Conservation (phyloP, 176 grass and related monocot species). For the Dendrocalamus sinicus region DNA sequence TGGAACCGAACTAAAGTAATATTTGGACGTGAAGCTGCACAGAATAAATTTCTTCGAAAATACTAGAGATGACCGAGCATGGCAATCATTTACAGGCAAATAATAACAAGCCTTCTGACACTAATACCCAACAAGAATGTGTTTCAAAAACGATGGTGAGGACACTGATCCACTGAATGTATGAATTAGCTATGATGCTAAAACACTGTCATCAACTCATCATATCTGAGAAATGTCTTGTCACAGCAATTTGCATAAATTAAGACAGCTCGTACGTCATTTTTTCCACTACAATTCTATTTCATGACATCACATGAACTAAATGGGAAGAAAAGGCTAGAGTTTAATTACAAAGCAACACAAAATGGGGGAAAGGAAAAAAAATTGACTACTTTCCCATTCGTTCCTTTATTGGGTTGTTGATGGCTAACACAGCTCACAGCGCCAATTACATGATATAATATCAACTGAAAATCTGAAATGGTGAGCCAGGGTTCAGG, state of each 20-base stretch:
- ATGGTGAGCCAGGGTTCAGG: conserved; percentile 27
- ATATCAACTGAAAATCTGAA: conserved; percentile 41
- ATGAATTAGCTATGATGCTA: not conserved
- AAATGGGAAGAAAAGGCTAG: conserved; percentile 20
- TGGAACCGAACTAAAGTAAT: not conserved
- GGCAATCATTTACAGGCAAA: not conserved
- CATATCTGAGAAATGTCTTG: conserved; percentile 18
- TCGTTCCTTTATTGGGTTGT: conserved; percentile 43
- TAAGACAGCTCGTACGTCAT: conserved; percentile 17
- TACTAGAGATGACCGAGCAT: not conserved
- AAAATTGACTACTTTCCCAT: conserved; percentile 34
- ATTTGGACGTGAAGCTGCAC: not conserved
- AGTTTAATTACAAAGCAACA: conserved; percentile 61
- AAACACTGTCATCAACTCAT: conserved; percentile 20
- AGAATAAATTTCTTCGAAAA: conserved; percentile 3
- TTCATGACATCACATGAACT: conserved; percentile 34
- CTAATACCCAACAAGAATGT: not conserved
- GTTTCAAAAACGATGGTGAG: not conserved
- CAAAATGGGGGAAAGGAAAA: not conserved
- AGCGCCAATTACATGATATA: conserved; percentile 28
- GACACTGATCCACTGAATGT: not conserved
- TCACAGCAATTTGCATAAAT: conserved; percentile 46
- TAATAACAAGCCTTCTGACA: not conserved
- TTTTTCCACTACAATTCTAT: conserved; percentile 49
- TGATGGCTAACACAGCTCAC: conserved; percentile 41